Conservation (phyloP, 1,284 basidiomycete genomes). For the Microbotryum saponariae region DNA sequence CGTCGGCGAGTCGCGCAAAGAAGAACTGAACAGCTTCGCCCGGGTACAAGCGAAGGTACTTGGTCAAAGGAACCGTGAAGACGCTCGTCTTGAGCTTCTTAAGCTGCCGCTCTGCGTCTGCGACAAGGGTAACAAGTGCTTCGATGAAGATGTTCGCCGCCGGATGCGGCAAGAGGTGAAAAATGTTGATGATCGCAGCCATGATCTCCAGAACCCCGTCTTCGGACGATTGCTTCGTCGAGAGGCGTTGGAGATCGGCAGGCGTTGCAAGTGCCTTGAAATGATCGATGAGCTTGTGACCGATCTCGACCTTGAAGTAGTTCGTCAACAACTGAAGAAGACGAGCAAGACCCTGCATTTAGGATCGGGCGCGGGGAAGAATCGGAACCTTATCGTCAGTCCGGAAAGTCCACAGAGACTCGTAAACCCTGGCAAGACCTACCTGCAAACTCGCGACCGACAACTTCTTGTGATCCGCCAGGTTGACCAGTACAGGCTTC, state of each 20-base stretch:
- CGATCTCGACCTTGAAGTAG: slow-evolving; percentile 99
- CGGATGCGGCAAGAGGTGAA: slow-evolving; percentile 79
- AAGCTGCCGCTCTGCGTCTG: slow-evolving; percentile 87
- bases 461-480: slow-evolving; percentile 89
- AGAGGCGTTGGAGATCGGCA: slow-evolving; percentile 68
- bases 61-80: slow-evolving; percentile 87
- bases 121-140: slow-evolving; percentile 74
- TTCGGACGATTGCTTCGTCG: slow-evolving; percentile 66
- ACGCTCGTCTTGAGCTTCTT: slow-evolving; percentile 83
- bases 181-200: slow-evolving; percentile 89
- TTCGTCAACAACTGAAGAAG: slow-evolving; percentile 90
- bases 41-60: slow-evolving; percentile 86
- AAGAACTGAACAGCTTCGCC: slow-evolving; percentile 77
- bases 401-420: neutral
- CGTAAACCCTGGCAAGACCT: neutral
- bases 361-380: too few species aligned
- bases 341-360: slow-evolving; percentile 75
- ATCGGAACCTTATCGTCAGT: slow-evolving; percentile 2
- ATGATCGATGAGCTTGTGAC: slow-evolving; percentile 92
- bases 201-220: slow-evolving; percentile 90
- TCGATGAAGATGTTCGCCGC: slow-evolving; percentile 89
- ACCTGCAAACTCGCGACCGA: slow-evolving; percentile 78
- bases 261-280: slow-evolving; percentile 79
- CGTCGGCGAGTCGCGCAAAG: slow-evolving; percentile 57
- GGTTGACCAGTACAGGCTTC: slow-evolving; percentile 93